Percentiles rank a stretch among this genome's conserved stretches.
phyloP scores from a whole-genome alignment of 129 eudicot species.

The Artemisia tridentata region DNA sequence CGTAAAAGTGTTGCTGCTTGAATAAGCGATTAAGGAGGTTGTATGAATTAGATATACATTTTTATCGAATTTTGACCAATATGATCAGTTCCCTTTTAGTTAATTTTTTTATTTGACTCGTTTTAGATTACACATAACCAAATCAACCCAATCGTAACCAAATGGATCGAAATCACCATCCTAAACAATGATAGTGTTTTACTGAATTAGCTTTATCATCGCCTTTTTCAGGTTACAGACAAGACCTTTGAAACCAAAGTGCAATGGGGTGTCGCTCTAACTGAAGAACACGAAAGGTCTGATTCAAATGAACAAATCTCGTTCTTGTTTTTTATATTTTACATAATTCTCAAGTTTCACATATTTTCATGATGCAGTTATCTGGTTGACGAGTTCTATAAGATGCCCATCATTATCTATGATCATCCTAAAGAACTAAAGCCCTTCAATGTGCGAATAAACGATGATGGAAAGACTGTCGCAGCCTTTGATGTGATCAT shows the following conservation, averaged over 20 bases:
- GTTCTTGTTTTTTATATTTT: background rate
- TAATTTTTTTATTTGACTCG: background rate
- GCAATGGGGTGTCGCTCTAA: conserved; percentile 55
- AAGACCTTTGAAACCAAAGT: conserved; percentile 45
- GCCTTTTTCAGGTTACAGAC: conserved; percentile 48
- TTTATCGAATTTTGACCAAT: background rate
- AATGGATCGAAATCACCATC: background rate
- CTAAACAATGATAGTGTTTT: background rate
- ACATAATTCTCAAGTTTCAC: background rate
- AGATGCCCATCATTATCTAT: conserved; percentile 59
- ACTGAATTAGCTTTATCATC: background rate
- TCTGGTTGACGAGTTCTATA: conserved; percentile 72
- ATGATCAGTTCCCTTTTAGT: background rate
- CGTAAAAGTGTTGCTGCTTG: background rate
- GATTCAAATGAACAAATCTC: background rate
- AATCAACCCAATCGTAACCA: background rate
- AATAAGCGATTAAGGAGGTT: background rate
- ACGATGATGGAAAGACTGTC: conserved; percentile 80
- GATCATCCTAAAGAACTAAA: conserved; percentile 68
- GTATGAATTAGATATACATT: background rate
- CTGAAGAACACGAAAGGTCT: conserved; percentile 89
- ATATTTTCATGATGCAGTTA: conserved; percentile 39
- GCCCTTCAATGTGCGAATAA: conserved; percentile 69
- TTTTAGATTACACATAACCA: background rate
- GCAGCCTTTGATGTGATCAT: conserved; percentile 74